Evolutionary conservation across 2,329 filamentous ascomycete species (phyloP), one percentile per base, ranked within the genome.

Genomic region (Fusarium fujikuroi): DNA sequence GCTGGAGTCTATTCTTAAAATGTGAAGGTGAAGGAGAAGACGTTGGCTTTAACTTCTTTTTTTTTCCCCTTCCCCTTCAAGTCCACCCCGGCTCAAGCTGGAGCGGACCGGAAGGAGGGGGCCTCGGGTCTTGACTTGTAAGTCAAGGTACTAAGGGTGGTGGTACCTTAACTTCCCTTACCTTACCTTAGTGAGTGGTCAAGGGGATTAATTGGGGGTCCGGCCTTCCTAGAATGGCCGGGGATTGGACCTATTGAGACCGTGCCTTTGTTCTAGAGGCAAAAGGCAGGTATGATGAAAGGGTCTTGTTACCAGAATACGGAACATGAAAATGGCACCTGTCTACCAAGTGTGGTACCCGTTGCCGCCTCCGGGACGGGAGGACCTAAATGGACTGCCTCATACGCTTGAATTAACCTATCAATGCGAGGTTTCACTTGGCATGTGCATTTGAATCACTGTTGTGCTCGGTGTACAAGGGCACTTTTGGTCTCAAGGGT

Each of bases 21-120:
- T 18, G 18, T 52, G 32, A 73, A 46, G 46, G 36, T 62, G 30
- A 43, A 54, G 57, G 63, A 57, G 46, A 60, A 50, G 56, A 58
- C 44, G 63, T 72, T 68, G 47, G 68, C 63, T 72, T 72, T 58
- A 59, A 57, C 61, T 70, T 67, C 60, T 40, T 53, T 73, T 71
- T 63, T 73, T 66, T 3, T 2, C 14, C 9, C 7, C 16, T 8
- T 50, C 39, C 44, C 44, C 25, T 42, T 34, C 34, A 43, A 56
- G 36, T 54, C 53, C 40, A 60, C 69, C 69, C 65, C 57, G 66
- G 68, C 56, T 49, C 61, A 60, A 70, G 57, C 60, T 66, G 59
- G 59, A 52, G 42, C 44, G 25, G 43, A 40, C 25, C 52, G 68
- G 69, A 54, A 56, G 66, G 54, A 61, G 57, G 57, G 61, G 54